Evolutionary conservation across 1,284 basidiomycete species (phyloP).

Genomic region (Singerocomus rubriflavus): DNA sequence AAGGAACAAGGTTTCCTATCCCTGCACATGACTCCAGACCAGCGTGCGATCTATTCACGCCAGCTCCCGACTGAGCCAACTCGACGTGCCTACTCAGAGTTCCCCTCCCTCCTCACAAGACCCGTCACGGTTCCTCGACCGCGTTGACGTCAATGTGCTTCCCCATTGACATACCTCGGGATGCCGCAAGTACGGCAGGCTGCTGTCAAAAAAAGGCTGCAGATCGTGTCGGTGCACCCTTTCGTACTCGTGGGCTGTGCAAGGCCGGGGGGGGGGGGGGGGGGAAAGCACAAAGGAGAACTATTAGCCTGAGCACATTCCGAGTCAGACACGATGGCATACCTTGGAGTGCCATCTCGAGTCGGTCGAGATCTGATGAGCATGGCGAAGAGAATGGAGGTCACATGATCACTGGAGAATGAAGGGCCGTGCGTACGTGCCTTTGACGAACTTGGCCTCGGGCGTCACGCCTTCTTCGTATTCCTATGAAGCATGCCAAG

Average conservation of each 20-base stretch:
- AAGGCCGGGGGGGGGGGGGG: background rate
- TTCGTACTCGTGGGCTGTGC: constrained; percentile 71
- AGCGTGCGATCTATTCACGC: too few species aligned
- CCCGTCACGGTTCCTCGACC: constrained; percentile 1
- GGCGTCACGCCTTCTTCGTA: constrained; percentile 82
- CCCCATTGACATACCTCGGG: constrained; percentile 80
- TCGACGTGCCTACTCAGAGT: too few species aligned
- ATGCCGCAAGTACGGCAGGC: constrained; percentile 70
- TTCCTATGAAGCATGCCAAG: constrained; percentile 51
- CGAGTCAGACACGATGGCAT: constrained; percentile 3
- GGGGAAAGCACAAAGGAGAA: too few species aligned
- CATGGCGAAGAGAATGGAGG: too few species aligned
- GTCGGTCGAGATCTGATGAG: constrained; percentile 77
- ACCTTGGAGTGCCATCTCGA: constrained; percentile 91
- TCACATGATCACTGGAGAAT: background rate
- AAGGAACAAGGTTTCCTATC: background rate
- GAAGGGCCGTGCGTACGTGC: constrained; percentile 33
- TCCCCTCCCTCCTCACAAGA: background rate
- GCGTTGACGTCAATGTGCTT: constrained; percentile 50
- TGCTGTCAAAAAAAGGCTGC: constrained; percentile 74
- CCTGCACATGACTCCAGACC: too few species aligned
- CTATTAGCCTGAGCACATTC: too few species aligned
- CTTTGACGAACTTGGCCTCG: constrained; percentile 93
- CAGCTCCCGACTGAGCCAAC: too few species aligned
- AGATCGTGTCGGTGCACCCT: constrained; percentile 46